These are phyloP conservation scores for Schizochytrium sp. DNA, from an alignment of 108 stramenopile genomes.

Conservation along the genomic window DNA sequence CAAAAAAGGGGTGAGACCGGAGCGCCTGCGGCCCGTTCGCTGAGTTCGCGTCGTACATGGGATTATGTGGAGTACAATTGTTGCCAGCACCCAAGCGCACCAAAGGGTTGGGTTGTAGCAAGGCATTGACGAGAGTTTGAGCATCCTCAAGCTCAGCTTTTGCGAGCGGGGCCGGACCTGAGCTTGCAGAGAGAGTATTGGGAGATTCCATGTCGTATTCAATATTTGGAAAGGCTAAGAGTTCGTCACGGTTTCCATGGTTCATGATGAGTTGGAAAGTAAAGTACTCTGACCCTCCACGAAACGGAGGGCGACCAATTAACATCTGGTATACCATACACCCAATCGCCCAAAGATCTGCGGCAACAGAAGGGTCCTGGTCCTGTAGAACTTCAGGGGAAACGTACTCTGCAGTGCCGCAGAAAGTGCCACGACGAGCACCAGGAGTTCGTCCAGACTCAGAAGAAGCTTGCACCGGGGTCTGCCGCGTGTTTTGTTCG, in stretches of 20 bases:
- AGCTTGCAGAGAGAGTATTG: not conserved
- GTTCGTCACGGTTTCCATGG: conserved; percentile 44
- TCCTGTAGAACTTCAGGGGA: conserved; percentile 71
- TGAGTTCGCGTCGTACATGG: not conserved
- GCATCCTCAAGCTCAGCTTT: not conserved
- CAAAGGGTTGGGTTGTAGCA: conserved; percentile 46
- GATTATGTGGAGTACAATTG: conserved; percentile 12
- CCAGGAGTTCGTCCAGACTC: conserved; percentile 1
- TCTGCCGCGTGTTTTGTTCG: not conserved
- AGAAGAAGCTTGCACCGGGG: not conserved
- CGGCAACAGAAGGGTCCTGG: conserved; percentile 57
- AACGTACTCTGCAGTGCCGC: conserved; percentile 76
- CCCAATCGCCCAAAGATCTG: conserved; percentile 74
- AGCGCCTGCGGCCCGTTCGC: conserved; percentile 28
- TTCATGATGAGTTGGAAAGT: conserved; percentile 64
- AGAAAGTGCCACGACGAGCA: conserved; percentile 55
- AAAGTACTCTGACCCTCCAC: conserved; percentile 63
- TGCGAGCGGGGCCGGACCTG: not conserved
- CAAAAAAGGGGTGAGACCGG: conserved; percentile 59
- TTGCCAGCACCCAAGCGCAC: conserved; percentile 43
- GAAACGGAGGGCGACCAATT: conserved; percentile 66
- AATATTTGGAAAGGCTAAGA: not conserved
- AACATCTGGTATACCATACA: conserved; percentile 69
- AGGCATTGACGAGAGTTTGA: not conserved
- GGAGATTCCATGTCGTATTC: not conserved